Evolutionary conservation across 2,329 filamentous ascomycete species (phyloP).

Genomic region (Arthrobotrys conoides): DNA sequence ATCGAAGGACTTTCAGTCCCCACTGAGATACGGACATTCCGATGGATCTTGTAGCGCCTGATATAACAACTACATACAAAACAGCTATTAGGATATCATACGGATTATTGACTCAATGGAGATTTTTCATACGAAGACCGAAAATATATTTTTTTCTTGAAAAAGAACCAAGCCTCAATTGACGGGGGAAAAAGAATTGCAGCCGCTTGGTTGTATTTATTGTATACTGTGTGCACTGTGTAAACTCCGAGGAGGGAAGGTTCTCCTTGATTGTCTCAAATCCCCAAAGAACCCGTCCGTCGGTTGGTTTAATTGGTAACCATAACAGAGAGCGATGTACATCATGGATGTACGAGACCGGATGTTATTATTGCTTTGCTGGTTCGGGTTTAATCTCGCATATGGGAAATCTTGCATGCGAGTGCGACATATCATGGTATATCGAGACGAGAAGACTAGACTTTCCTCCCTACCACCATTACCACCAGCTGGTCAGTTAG

Average conservation of each 20-base stretch:
- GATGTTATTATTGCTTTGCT: conserved; percentile 45
- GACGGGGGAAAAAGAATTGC: conserved; percentile 6
- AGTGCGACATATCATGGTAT: background rate
- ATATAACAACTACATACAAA: background rate
- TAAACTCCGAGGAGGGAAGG: conserved; percentile 10
- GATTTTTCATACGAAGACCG: background rate
- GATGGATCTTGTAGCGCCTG: conserved; percentile 6
- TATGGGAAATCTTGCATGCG: conserved; percentile 19
- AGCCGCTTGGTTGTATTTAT: conserved; percentile 5
- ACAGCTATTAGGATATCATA: background rate
- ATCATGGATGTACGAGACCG: background rate
- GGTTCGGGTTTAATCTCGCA: conserved; percentile 40
- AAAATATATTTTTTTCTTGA: background rate
- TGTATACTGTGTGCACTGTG: background rate
- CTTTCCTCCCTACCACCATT: too few relatives aligned
- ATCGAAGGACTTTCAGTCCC: background rate
- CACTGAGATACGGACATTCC: conserved; percentile 40
- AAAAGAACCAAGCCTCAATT: background rate
- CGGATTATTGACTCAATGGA: conserved; percentile 20
- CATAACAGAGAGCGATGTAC: too few relatives aligned
- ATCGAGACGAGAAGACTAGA: background rate
- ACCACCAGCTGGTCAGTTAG: too few relatives aligned
- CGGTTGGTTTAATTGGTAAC: conserved; percentile 28
- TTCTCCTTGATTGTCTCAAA: background rate
- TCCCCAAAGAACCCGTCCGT: conserved; percentile 6